Percentiles rank a stretch among this genome's conserved stretches.
phyloP scores from a whole-genome alignment of 2,329 filamentous ascomycete species.

The Apiospora kogelbergensis region DNA sequence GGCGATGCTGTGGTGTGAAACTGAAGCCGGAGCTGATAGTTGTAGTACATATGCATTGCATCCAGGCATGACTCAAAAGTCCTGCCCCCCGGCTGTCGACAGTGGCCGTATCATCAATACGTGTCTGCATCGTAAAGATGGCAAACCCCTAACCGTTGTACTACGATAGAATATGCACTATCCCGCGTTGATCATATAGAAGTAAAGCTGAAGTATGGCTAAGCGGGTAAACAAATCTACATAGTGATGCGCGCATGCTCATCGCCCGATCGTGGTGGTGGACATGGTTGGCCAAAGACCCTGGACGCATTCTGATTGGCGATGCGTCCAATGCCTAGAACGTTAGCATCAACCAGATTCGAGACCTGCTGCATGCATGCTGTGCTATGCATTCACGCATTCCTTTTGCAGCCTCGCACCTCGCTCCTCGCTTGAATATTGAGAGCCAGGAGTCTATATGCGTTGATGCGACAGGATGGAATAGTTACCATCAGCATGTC shows the following conservation, averaged over 20 bases:
- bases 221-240: background rate
- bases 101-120: background rate
- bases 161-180: background rate
- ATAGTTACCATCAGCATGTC: background rate
- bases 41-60: background rate
- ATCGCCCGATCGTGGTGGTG: background rate
- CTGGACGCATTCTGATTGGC: background rate
- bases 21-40: background rate
- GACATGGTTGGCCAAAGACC: background rate
- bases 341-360: background rate
- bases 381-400: background rate
- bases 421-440: too few relatives aligned
- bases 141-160: background rate
- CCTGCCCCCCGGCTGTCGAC: background rate
- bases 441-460: background rate
- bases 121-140: background rate
- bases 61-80: background rate
- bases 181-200: background rate
- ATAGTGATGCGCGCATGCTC: background rate
- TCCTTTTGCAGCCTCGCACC: background rate
- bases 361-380: background rate
- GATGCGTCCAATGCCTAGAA: background rate
- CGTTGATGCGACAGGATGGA: background rate
- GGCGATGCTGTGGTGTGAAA: background rate
- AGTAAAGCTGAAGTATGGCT: background rate